Conservation (phyloP, 1,139 yeast species). For the Zygosaccharomyces sapae region DNA sequence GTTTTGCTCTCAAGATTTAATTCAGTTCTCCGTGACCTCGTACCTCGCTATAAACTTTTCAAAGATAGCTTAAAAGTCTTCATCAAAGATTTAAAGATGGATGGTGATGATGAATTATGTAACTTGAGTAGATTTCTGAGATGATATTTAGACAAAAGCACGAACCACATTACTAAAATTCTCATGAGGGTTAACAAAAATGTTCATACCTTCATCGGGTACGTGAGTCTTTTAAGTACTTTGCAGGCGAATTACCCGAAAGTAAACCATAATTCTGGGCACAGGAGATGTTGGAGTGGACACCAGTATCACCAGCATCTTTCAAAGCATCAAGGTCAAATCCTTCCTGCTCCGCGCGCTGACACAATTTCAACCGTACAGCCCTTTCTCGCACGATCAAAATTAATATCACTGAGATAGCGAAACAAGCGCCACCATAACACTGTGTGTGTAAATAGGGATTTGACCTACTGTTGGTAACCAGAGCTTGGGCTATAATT, state of each 20-base stretch:
- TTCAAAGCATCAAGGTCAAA: slow-evolving; percentile 13
- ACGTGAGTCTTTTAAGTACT: slow-evolving; percentile 38
- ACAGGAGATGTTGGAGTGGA: slow-evolving; percentile 8
- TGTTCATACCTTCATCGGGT: slow-evolving; percentile 40
- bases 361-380: slow-evolving; percentile 32
- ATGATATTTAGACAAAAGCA: slow-evolving; percentile 12
- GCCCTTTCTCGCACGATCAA: slow-evolving; percentile 42
- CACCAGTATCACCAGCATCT: slow-evolving; percentile 17
- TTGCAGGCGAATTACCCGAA: slow-evolving; percentile 25
- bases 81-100: slow-evolving; percentile 29
- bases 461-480: slow-evolving; percentile 28
- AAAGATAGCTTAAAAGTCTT: slow-evolving; percentile 20
- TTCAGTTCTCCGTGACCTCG: slow-evolving; percentile 17
- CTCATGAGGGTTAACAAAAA: background rate
- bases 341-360: slow-evolving; percentile 13
- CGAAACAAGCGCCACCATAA: slow-evolving; percentile 50
- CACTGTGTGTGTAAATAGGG: slow-evolving; percentile 61
- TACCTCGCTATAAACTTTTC: slow-evolving; percentile 22
- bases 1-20: slow-evolving; percentile 22
- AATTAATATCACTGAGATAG: slow-evolving; percentile 37
- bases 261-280: slow-evolving; percentile 22
- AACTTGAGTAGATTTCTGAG: slow-evolving; percentile 27
- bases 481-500: slow-evolving; percentile 50
- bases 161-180: background rate
- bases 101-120: slow-evolving; percentile 28